Evolutionary conservation across 1,284 basidiomycete genomes (phyloP).

Genomic region (Gomphus bonarii): DNA sequence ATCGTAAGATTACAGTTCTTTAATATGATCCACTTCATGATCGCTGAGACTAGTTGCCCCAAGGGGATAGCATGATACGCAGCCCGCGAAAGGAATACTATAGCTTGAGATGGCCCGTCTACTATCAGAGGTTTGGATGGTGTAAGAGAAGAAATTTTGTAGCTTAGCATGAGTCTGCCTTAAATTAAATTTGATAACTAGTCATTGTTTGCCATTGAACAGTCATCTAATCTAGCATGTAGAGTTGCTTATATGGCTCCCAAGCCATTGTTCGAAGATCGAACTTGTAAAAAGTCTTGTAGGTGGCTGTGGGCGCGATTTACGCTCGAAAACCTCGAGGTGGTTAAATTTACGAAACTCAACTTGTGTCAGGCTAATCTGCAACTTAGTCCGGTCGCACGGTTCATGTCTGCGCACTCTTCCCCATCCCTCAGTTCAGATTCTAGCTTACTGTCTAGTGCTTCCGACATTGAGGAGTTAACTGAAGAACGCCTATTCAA

Average conservation of each 20-base stretch:
- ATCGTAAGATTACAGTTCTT: not conserved
- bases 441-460: not conserved
- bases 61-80: not conserved
- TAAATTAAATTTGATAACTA: not conserved
- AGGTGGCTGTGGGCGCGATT: slow-evolving; percentile 3
- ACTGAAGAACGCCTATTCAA: not conserved
- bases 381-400: not conserved
- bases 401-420: not conserved
- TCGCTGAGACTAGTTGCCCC: not conserved
- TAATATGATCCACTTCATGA: not conserved
- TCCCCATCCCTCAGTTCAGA: slow-evolving; percentile 5
- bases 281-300: not conserved
- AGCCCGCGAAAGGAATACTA: not conserved
- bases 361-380: not conserved
- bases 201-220: not conserved
- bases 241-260: not conserved
- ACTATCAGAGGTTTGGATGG: not conserved
- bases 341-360: not conserved
- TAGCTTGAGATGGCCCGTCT: not conserved
- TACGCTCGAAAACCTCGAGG: not conserved
- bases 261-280: not conserved
- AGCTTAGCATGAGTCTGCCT: not conserved
- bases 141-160: not conserved
- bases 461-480: not conserved
- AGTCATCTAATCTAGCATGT: not conserved